Percentiles rank a stretch among this genome's conserved stretches.
These are phyloP conservation scores for Pichia sporocuriosa DNA, from an alignment of 805 yeast species.

Conservation along the genomic window DNA sequence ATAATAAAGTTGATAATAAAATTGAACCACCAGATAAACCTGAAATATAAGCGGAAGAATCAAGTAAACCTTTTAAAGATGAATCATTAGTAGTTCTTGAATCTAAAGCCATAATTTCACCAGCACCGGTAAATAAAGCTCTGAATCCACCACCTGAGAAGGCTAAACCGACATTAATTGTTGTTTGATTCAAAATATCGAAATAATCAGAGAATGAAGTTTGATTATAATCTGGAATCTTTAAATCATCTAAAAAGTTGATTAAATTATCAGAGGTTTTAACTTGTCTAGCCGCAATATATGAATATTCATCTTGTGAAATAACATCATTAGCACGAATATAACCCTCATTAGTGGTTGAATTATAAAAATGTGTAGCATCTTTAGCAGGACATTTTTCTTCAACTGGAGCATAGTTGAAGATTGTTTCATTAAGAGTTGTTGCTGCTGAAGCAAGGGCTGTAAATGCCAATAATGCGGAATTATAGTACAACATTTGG, in stretches of 20 bases:
- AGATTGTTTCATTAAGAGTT: constrained; percentile 24
- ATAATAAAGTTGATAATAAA: constrained; percentile 58
- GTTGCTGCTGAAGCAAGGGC: constrained; percentile 15
- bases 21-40: constrained; percentile 80
- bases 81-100: constrained; percentile 47
- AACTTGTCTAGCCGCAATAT: constrained; percentile 43
- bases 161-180: constrained; percentile 49
- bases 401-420: constrained; percentile 46
- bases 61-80: constrained; percentile 51
- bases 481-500: no score
- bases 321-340: constrained; percentile 40
- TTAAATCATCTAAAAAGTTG: constrained; percentile 38
- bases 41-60: constrained; percentile 61
- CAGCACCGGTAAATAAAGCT: constrained; percentile 80
- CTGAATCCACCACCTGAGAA: constrained; percentile 84
- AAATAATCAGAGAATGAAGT: constrained; percentile 34
- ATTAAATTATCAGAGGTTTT: constrained; percentile 38
- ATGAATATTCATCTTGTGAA: constrained; percentile 42
- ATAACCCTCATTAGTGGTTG: constrained; percentile 14
- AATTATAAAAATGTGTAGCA: constrained; percentile 8
- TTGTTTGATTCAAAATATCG: constrained; percentile 25
- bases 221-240: constrained; percentile 39
- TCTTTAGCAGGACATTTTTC: constrained; percentile 40
- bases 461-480: constrained; percentile 1
- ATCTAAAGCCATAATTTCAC: constrained; percentile 72